phyloP scores from a whole-genome alignment of 306 rosid species.

The Dryas drummondii region DNA sequence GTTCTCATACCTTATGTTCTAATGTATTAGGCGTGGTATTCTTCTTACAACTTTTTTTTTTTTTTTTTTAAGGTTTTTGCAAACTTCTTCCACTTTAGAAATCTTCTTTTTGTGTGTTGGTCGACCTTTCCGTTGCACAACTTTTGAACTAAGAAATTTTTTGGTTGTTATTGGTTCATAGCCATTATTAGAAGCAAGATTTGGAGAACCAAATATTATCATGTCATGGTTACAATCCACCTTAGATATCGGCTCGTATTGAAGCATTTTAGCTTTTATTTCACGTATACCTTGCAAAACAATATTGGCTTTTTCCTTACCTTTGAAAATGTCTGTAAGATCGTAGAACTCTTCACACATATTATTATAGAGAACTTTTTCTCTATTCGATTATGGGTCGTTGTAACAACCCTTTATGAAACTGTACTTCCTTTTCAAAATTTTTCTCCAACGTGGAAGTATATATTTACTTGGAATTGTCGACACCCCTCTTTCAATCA shows the following conservation, averaged over 20 bases:
- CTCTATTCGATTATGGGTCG: neutral
- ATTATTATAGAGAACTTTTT: no score
- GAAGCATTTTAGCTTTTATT: neutral
- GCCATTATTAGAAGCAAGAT: neutral
- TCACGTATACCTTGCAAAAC: neutral
- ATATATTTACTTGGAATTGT: neutral
- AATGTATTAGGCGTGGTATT: no score
- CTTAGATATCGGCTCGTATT: neutral
- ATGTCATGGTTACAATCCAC: no score
- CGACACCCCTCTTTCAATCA: neutral
- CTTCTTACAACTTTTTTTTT: no score
- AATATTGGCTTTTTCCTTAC: neutral
- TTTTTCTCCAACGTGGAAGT: neutral
- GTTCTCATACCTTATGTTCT: no score
- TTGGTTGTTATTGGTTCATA: neutral
- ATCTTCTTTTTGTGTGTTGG: neutral
- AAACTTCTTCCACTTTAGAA: neutral
- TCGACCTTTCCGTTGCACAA: neutral
- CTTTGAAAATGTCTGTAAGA: neutral
- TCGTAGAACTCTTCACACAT: neutral
- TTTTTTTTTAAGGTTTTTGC: no score
- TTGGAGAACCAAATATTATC: no score
- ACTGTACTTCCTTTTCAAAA: neutral
- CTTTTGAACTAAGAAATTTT: neutral
- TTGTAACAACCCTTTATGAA: neutral